Evolutionary conservation across 2,329 filamentous ascomycete species (phyloP), one percentile per base, ranked within the genome.

Genomic region (Ophiocordyceps robertsii): DNA sequence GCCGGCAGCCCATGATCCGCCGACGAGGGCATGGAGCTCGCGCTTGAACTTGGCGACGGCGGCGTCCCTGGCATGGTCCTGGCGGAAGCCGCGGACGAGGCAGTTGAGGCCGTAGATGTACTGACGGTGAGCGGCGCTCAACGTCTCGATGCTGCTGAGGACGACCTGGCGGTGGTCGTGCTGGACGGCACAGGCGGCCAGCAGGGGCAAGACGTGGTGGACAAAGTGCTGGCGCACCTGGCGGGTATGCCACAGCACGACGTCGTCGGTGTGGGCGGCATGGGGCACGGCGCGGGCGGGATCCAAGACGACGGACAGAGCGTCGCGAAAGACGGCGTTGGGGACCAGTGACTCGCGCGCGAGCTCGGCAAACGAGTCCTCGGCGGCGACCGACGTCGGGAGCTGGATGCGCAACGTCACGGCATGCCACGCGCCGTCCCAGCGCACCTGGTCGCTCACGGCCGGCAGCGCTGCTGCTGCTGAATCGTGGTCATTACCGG

Each of bases 11-110:
- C 77, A 67, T 10, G 78, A 79, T 55, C 82, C 81, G 37, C 74
- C 72, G 47, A 84, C 70, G 19, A 83, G 66, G 19, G 79, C 76
- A 51, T 82, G 72, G 11, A 84, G 58, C 47, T 84, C 79, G 39
- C 71, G 64, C 14, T 64, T 66, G 52, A 85, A 82, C 43, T 70
- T 73, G 41, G 54, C 55, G 8, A 68, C 59, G 33, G 64, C 64
- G 29, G 57, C 55, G 38, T 59, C 56, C 42, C 61, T 65, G 24
- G 55, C 50, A 29, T 53, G 56, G 37, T 56, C 56, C 24, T 59
- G 58, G 11, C 64, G 57, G 48, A 73, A 65, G 17, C 66, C 71
- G 44, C 68, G 64, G 29, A 67, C 52, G 40, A 81, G 65, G 40
- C 74, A 60, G 10, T 66, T 65, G 44, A 80, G 54, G 2, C 74